A percentile compares a stretch with the other conserved stretches of the same genome.
Evolutionary conservation across 2,329 filamentous ascomycete genomes (phyloP).

Genomic region (Hypoxylon sp.): DNA sequence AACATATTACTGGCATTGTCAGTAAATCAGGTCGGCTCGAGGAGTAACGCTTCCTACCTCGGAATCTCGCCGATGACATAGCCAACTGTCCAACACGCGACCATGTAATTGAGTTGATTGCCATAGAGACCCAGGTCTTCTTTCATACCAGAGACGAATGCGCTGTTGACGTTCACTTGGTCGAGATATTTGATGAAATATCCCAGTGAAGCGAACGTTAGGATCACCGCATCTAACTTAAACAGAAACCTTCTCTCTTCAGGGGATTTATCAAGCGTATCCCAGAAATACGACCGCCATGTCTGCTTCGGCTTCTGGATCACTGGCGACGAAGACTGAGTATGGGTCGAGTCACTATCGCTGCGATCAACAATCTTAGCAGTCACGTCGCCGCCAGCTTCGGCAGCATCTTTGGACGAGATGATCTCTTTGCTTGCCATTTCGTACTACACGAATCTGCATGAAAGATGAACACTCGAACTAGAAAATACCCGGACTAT

Average conservation of each 20-base stretch:
- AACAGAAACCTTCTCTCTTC: conserved; percentile 60
- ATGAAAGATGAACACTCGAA: not conserved
- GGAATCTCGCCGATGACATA: conserved; percentile 54
- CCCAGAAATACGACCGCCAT: conserved; percentile 66
- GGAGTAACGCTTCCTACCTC: conserved; percentile 42
- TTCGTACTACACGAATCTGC: conserved; percentile 1
- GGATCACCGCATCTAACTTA: conserved; percentile 60
- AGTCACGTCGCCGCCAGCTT: conserved; percentile 19
- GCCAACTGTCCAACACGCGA: conserved; percentile 51
- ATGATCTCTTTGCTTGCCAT: conserved; percentile 40
- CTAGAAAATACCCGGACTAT: conserved; percentile 4
- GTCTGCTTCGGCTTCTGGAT: conserved; percentile 55
- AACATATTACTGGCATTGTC: conserved; percentile 52
- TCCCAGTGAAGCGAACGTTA: conserved; percentile 59
- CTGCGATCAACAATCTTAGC: conserved; percentile 30
- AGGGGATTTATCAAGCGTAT: conserved; percentile 61
- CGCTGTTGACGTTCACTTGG: conserved; percentile 58
- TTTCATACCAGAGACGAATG: conserved; percentile 64
- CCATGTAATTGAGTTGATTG: conserved; percentile 58
- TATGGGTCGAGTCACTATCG: conserved; percentile 32
- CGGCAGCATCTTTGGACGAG: conserved; percentile 9
- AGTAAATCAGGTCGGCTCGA: conserved; percentile 9
- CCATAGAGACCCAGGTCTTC: conserved; percentile 59
- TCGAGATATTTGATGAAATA: conserved; percentile 62
- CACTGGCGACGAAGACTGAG: conserved; percentile 28